These are phyloP conservation scores for Coemansia sp. DNA, from an alignment of 192 early-diverging fungal species.

Conservation along the genomic window DNA sequence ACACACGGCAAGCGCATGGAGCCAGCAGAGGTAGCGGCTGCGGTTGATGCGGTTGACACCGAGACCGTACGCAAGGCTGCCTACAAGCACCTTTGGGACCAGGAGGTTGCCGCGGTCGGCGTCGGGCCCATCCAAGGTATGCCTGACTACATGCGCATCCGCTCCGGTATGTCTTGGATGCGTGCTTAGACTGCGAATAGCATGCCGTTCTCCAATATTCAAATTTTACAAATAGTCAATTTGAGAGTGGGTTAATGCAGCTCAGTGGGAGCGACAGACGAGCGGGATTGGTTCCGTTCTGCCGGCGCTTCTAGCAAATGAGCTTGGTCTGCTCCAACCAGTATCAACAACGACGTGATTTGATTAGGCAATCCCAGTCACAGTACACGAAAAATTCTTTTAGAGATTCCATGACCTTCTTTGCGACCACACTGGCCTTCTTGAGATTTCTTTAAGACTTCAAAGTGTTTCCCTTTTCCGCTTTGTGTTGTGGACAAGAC, in stretches of 20 bases:
- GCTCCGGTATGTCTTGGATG: conserved; percentile 82
- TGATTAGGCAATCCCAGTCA: background rate
- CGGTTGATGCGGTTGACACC: conserved; percentile 83
- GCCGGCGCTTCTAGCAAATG: too few species aligned
- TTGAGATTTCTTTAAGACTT: background rate
- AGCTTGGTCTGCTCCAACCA: background rate
- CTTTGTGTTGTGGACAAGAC: background rate
- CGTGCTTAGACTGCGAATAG: conserved; percentile 60
- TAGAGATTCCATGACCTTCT: background rate
- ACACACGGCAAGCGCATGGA: conserved; percentile 88
- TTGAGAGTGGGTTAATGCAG: background rate
- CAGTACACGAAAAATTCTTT: background rate
- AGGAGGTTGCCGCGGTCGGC: conserved; percentile 79
- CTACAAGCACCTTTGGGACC: conserved; percentile 83
- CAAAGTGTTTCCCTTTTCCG: background rate
- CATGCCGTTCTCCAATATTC: background rate
- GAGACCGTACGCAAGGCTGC: conserved; percentile 85
- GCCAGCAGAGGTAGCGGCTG: conserved; percentile 83
- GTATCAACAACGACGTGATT: background rate
- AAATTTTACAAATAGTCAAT: background rate
- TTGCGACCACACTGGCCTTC: background rate
- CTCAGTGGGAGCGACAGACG: background rate
- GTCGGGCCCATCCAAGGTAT: conserved; percentile 87
- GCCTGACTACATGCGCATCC: conserved; percentile 86
- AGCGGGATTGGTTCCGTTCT: background rate